Conservation (phyloP, 805 yeast genomes). For the Kuraishia piskuri region DNA sequence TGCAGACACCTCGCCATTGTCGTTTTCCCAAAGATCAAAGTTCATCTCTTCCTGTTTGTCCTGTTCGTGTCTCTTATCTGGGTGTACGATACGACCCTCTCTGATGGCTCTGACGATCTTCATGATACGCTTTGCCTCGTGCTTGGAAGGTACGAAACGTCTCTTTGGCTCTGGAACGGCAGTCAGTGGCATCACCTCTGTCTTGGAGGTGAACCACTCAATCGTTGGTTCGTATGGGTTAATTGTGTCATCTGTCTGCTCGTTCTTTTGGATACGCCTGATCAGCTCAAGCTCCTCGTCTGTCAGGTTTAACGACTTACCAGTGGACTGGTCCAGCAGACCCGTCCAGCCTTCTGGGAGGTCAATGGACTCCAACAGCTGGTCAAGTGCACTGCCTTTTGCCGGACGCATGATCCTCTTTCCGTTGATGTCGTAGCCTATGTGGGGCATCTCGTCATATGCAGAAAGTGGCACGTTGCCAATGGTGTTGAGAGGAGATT, state of each 20-base stretch:
- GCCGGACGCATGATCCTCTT: constrained; percentile 99
- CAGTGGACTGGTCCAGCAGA: constrained; percentile 81
- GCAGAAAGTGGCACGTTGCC: constrained; percentile 92
- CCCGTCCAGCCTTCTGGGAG: constrained; percentile 99
- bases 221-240: constrained; percentile 91
- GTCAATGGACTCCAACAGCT: constrained; percentile 81
- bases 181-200: constrained; percentile 83
- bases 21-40: constrained; percentile 81
- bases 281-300: constrained; percentile 86
- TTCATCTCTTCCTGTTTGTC: constrained; percentile 41
- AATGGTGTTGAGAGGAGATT: constrained; percentile 63
- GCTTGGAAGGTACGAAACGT: constrained; percentile 92
- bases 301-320: constrained; percentile 71
- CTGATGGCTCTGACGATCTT: constrained; percentile 93
- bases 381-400: constrained; percentile 88
- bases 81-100: constrained; percentile 88
- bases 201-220: constrained; percentile 89
- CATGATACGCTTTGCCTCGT: constrained; percentile 94
- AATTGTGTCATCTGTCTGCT: constrained; percentile 68
- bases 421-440: constrained; percentile 95
- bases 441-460: constrained; percentile 94
- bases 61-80: constrained; percentile 42
- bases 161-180: constrained; percentile 97
- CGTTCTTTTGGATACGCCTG: constrained; percentile 75
- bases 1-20: constrained; percentile 29